Evolutionary conservation across 768 basidiomycete species (phyloP).

Genomic region (Mycena amicta): DNA sequence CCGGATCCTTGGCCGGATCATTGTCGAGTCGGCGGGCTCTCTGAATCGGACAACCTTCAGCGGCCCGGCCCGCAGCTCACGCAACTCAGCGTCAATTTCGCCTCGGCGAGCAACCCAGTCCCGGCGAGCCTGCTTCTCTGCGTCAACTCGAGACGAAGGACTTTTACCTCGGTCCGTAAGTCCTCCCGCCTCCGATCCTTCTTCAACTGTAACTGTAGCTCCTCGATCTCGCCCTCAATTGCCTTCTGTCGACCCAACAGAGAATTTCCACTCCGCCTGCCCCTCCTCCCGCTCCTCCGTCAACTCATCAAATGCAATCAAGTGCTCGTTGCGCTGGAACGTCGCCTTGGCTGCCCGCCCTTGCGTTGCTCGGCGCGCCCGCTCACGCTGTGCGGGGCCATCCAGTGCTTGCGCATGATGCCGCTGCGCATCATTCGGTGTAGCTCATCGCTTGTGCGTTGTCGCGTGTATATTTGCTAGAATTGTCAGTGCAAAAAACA

Average conservation of each 20-base stretch:
- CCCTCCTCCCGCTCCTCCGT: slow-evolving; percentile 1
- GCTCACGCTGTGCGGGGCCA: slow-evolving; percentile 8
- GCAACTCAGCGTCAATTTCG: background rate
- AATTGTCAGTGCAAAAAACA: background rate
- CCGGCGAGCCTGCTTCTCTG: slow-evolving; percentile 7
- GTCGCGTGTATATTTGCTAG: background rate
- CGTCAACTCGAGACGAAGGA: background rate
- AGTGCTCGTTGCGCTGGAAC: background rate
- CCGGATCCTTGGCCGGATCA: no score
- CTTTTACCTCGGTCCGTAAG: background rate
- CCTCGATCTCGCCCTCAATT: background rate
- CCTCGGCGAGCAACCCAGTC: background rate
- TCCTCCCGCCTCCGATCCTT: slow-evolving; percentile 5
- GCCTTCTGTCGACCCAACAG: background rate
- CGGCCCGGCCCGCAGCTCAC: background rate
- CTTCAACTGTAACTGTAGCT: background rate
- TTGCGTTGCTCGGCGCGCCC: slow-evolving; percentile 13
- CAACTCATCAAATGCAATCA: slow-evolving; percentile 3
- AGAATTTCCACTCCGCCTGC: background rate
- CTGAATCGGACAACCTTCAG: background rate
- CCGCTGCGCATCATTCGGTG: background rate
- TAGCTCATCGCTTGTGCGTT: background rate
- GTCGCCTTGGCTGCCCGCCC: background rate
- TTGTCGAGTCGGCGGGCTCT: background rate
- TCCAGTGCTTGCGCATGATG: slow-evolving; percentile 1